These are phyloP conservation scores for Miscanthus sacchariflorus DNA, from an alignment of 202 grass and related monocot genomes.

Conservation along the genomic window DNA sequence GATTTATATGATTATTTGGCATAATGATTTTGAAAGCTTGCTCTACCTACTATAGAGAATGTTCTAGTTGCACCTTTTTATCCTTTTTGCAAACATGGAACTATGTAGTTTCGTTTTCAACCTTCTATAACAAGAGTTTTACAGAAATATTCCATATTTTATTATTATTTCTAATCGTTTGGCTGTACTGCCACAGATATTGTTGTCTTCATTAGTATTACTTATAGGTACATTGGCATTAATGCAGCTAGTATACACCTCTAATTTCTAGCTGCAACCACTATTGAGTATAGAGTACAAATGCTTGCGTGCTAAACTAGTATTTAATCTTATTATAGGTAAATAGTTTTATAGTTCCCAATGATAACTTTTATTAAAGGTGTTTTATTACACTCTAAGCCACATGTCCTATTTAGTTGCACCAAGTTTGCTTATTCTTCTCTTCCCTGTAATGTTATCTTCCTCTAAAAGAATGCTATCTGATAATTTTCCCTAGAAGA, in stretches of 20 bases:
- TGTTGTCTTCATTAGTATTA: constrained; percentile 21
- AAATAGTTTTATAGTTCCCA: neutral
- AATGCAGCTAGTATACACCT: constrained; percentile 2
- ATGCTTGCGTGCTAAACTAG: neutral
- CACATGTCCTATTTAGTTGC: neutral
- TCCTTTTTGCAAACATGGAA: neutral
- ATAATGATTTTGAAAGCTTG: constrained; percentile 5
- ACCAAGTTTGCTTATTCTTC: constrained; percentile 14
- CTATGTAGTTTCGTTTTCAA: constrained; percentile 17
- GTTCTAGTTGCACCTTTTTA: constrained; percentile 6
- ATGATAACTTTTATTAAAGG: no score
- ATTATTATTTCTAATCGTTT: constrained; percentile 12
- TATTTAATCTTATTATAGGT: neutral
- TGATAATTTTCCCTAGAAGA: constrained; percentile 8
- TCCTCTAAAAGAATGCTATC: constrained; percentile 1
- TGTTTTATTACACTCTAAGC: neutral
- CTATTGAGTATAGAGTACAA: neutral
- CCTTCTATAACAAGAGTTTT: constrained; percentile 16
- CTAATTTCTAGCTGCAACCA: constrained; percentile 18
- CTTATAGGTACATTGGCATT: neutral
- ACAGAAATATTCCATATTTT: constrained; percentile 23
- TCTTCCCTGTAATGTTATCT: neutral
- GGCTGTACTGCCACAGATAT: constrained; percentile 1
- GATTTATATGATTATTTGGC: constrained; percentile 6
- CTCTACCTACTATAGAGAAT: constrained; percentile 17